Conservation (phyloP, 73 alveolate genomes). For the Paramecium caudatum region DNA sequence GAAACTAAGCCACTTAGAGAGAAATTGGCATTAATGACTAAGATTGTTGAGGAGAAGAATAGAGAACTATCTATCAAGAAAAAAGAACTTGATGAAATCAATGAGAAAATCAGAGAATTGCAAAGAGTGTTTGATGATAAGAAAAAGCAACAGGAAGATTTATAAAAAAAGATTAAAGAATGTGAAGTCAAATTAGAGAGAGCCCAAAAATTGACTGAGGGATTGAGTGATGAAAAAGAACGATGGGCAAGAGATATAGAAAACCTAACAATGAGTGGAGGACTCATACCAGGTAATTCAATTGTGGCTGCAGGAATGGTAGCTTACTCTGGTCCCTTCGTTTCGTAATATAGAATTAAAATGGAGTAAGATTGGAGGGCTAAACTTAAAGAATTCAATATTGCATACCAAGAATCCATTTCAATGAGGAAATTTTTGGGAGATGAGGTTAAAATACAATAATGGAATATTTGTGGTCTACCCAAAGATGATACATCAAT, state of each 20-base stretch:
- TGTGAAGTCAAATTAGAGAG: constrained; percentile 93
- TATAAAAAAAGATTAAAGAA: constrained; percentile 84
- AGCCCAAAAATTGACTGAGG: constrained; percentile 98
- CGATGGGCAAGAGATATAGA: constrained; percentile 98
- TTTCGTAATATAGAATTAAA: constrained; percentile 93
- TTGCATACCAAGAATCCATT: constrained; percentile 89
- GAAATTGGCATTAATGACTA: constrained; percentile 80
- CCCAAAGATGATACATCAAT: constrained; percentile 96
- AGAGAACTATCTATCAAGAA: constrained; percentile 83
- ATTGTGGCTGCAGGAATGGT: constrained; percentile 99
- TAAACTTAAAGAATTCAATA: constrained; percentile 84
- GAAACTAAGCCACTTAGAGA: constrained; percentile 84
- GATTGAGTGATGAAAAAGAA: constrained; percentile 97
- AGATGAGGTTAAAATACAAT: constrained; percentile 94
- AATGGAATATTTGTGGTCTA: constrained; percentile 94
- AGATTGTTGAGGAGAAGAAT: constrained; percentile 77
- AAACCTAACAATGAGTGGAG: constrained; percentile 87
- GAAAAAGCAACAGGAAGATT: constrained; percentile 81
- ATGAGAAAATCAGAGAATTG: constrained; percentile 80
- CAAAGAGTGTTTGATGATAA: constrained; percentile 79
- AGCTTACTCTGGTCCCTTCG: constrained; percentile 99
- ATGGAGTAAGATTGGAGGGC: constrained; percentile 97
- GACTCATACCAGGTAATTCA: constrained; percentile 97
- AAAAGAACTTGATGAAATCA: constrained; percentile 83
- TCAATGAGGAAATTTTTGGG: constrained; percentile 96